A percentile compares a stretch with the other conserved stretches of the same genome.
These are phyloP conservation scores for Castanopsis chinensis DNA, from an alignment of 306 rosid genomes.

Conservation along the genomic window DNA sequence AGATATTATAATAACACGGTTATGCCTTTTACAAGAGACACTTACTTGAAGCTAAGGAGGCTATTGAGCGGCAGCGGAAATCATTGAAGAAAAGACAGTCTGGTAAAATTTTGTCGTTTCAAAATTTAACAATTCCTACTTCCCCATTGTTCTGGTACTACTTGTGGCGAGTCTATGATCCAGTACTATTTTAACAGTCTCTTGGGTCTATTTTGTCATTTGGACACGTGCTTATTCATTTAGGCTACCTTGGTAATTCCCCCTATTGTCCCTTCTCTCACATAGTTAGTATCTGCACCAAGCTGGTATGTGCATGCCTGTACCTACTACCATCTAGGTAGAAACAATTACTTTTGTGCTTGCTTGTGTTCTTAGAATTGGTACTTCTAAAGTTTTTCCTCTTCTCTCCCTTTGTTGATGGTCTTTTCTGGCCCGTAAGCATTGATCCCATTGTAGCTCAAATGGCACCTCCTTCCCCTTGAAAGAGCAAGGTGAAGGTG, in stretches of 20 bases:
- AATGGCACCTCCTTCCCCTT: too few species aligned
- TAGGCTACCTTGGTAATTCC: neutral
- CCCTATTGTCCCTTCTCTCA: neutral
- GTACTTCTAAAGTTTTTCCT: neutral
- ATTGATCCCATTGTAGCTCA: neutral
- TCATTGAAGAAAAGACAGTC: conserved; percentile 82
- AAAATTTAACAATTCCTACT: neutral
- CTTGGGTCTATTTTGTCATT: neutral
- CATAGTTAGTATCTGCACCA: neutral
- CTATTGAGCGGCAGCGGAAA: conserved; percentile 90
- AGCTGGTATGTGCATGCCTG: neutral
- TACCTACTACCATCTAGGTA: neutral
- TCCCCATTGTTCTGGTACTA: conserved; percentile 7
- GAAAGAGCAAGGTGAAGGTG: too few species aligned
- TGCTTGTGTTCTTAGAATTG: neutral
- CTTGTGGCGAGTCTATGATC: conserved; percentile 12
- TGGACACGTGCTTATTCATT: neutral
- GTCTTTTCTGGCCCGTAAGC: neutral
- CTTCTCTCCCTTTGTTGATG: neutral
- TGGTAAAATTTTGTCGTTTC: conserved; percentile 37
- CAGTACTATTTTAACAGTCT: neutral
- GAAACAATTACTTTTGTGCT: neutral
- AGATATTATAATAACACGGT: conserved; percentile 8
- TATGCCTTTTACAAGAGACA: conserved; percentile 55
- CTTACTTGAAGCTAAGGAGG: conserved; percentile 84